Base-by-base conservation (phyloP, 305 asterid genomes). In the Plantago coronopus region DNA sequence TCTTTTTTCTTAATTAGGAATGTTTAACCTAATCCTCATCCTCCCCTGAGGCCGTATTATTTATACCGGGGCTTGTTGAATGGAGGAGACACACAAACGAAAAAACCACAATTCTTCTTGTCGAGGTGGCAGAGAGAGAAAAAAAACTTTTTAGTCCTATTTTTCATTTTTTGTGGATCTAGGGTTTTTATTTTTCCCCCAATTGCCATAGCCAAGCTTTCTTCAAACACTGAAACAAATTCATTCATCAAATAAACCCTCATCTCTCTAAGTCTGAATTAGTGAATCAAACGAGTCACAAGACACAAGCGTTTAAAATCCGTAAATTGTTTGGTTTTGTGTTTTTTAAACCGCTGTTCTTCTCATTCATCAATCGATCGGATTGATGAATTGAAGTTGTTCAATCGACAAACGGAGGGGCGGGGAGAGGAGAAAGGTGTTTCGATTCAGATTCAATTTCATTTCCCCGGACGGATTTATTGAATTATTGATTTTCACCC, bases 361-460 rank as follows among this genome's bases (percentile, higher is more conserved):
- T 21, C 18, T 58, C 54, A 60, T 65, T 54, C 61, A 48, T 66
- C 71, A 63, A 34, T 34, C 40, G 40, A 8, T 34, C 40, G 40
- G 12, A 34, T 2, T 34, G 40, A 34, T 7, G 40, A 34, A 34
- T 34, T 34, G 40, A 31, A 69, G 55, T 67, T 66, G 55, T 67
- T 66, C 67, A 40, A 43, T 78, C 69, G 82, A 78, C 65, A 58
- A 69, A 76, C 45, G 66, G 76, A 25, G 31, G 2, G 40, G 80
- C 19, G 31, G 21, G n/a, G 78, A 78, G 71, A 67, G 80, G 67
- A 27, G 69, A 71, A 66, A 4, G 25, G 8, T 27, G 7, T 21
- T 21, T 12, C 6, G 5, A 2, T 12, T 15, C 18, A 17, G 42
- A 53, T 18, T 62, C 25, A 54, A 34, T 54, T 50, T 68, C 63